Base-by-base conservation (phyloP, 2,329 filamentous ascomycete genomes). In the Arthrobotrys sphaeroides region DNA sequence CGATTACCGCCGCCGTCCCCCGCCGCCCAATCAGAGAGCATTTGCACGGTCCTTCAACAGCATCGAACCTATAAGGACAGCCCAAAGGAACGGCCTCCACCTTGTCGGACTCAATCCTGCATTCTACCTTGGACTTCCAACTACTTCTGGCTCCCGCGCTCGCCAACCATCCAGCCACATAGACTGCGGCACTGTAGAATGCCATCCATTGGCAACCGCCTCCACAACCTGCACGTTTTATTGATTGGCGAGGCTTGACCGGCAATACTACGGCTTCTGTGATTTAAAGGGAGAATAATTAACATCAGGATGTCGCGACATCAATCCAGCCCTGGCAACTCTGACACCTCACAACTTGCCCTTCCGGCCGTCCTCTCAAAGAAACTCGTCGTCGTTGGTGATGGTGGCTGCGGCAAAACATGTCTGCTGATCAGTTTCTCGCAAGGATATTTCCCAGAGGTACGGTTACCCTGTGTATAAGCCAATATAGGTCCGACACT, bases 371-470 rank as follows among this genome's bases (percentile, higher is more conserved):
- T 87, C 76, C 97, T 94, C 62, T 98, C 94, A 79, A 99, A 99
- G 87, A 99, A 99, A 87, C 95, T 99, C 82, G 95, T 99, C 47
- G 95, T 99, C 60, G 95, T 99, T 49, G 95, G 95, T 77, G 95
- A 99, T 83, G 95, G 95, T 80, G 95, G 95, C 77, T 99, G 95
- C 84, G 95, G 95, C 80, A 99, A 99, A 89, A 99, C 95, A 6
- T 99, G 95, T 85, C 86, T 99, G 79, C 86, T 99, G 83, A 99
- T 99, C 84, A 97, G 94, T 84, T 99, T 98, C 86, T 96, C 93
- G 81, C 94, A 98, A 85, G 95, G 95, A 74, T 97, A 97, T 83
- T 99, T 99, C 82, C 95, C 95, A 84, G 94, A 99, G 91, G 95
- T 97, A 86, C 79, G 87, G 78, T 72, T 33, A 36, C 66, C 62